These are phyloP conservation scores for Suhomyces atakaporum DNA, from an alignment of 1,139 yeast genomes.

Conservation along the genomic window DNA sequence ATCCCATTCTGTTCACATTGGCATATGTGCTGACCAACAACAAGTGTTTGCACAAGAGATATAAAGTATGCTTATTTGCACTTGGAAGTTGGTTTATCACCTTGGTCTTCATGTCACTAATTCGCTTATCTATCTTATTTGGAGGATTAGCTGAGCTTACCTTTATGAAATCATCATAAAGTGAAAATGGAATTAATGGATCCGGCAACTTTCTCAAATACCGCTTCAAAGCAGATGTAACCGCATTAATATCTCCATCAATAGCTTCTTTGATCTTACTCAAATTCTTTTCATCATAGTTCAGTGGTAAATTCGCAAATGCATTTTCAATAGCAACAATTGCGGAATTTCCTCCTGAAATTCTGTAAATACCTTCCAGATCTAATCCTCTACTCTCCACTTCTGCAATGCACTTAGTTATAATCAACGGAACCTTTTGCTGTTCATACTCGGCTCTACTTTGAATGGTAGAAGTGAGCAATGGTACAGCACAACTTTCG, in stretches of 20 bases:
- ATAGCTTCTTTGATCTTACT: constrained; percentile 46
- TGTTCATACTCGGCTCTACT: constrained; percentile 63
- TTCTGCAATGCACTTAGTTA: constrained; percentile 72
- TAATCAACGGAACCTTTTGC: constrained; percentile 64
- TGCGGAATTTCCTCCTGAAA: constrained; percentile 85
- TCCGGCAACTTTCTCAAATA: constrained; percentile 83
- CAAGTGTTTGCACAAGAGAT: constrained; percentile 63
- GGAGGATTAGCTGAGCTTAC: constrained; percentile 39
- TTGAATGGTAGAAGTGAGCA: constrained; percentile 55
- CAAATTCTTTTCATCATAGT: constrained; percentile 41
- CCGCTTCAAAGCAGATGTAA: constrained; percentile 83
- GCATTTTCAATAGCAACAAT: constrained; percentile 58
- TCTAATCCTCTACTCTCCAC: constrained; percentile 75
- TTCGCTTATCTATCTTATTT: constrained; percentile 31
- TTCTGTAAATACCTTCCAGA: constrained; percentile 86
- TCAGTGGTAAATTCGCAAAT: constrained; percentile 35
- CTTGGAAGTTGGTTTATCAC: constrained; percentile 54
- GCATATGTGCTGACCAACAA: constrained; percentile 52
- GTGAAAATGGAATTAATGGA: constrained; percentile 73
- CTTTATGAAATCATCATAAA: constrained; percentile 66
- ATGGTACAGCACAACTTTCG: constrained; percentile 23
- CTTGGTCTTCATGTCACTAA: constrained; percentile 28
- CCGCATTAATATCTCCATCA: constrained; percentile 78
- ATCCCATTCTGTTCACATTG: constrained; percentile 69
- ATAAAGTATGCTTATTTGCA: constrained; percentile 65